A percentile compares a stretch with the other conserved stretches of the same genome.
phyloP scores from a whole-genome alignment of 1,284 basidiomycete genomes.

The Exobasidium cylindrosporum region DNA sequence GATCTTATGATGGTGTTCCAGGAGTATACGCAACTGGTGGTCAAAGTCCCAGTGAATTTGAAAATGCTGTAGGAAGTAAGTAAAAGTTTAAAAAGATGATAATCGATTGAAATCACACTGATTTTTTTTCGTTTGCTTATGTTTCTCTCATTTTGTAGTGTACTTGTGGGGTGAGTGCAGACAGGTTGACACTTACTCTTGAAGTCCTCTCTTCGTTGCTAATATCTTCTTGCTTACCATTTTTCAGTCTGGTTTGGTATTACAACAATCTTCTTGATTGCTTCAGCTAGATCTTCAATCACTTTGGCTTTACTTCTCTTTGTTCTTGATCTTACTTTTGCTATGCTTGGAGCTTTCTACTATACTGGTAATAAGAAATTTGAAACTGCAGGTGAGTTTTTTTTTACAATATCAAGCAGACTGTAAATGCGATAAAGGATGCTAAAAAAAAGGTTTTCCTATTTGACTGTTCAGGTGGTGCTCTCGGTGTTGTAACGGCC shows the following conservation, averaged over 20 bases:
- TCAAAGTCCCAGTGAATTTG: constrained; percentile 20
- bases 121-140: too few relatives aligned
- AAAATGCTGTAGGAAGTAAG: constrained; percentile 21
- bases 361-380: constrained; percentile 16
- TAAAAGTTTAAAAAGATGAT: too few relatives aligned
- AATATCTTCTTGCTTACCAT: too few relatives aligned
- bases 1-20: constrained; percentile 28
- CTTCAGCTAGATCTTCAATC: constrained; percentile 22
- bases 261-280: constrained; percentile 36
- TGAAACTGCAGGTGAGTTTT: constrained; percentile 30
- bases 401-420: too few relatives aligned
- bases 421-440: constrained; percentile 21
- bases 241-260: constrained; percentile 42
- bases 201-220: neutral
- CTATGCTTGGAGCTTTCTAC: constrained; percentile 13
- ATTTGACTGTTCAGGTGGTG: constrained; percentile 27
- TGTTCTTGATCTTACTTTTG: constrained; percentile 19
- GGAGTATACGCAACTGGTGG: constrained; percentile 24
- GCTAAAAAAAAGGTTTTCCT: constrained; percentile 20
- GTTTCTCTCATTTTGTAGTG: neutral
- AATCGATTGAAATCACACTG: too few relatives aligned
- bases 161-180: neutral
- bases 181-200: neutral
- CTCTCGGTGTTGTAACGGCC: constrained; percentile 30
- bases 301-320: constrained; percentile 24